Percentiles rank a stretch among this genome's conserved stretches.
These are phyloP conservation scores for Cordyceps militaris DNA, from an alignment of 2,329 filamentous ascomycete species.

Conservation along the genomic window DNA sequence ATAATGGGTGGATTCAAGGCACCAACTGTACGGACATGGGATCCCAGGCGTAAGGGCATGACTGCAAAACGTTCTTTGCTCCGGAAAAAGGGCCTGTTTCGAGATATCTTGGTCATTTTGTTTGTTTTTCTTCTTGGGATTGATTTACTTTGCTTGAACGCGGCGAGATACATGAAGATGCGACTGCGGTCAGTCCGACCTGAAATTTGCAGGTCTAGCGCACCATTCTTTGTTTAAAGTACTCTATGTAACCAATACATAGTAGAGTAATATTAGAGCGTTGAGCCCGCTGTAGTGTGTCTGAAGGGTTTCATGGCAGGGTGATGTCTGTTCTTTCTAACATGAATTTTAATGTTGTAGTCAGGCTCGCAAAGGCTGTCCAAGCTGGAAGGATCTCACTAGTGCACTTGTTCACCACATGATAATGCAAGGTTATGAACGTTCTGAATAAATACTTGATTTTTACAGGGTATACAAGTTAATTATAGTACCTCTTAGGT, in stretches of 20 bases:
- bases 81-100: not conserved
- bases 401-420: too few species aligned
- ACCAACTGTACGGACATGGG: not conserved
- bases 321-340: conserved; percentile 7
- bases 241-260: not conserved
- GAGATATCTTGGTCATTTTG: not conserved
- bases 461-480: too few species aligned
- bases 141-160: not conserved
- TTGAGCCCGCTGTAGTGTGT: not conserved
- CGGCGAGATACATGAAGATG: not conserved
- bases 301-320: not conserved
- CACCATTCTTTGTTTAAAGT: too few species aligned
- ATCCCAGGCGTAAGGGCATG: not conserved
- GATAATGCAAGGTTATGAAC: too few species aligned
- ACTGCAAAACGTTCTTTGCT: not conserved
- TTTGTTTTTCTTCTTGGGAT: not conserved
- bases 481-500: too few species aligned
- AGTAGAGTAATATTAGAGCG: not conserved
- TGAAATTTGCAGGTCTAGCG: too few species aligned
- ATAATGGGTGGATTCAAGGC: not conserved
- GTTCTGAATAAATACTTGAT: too few species aligned
- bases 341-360: too few species aligned
- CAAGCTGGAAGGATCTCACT: too few species aligned
- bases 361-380: too few species aligned
- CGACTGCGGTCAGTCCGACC: too few species aligned